Evolutionary conservation across 2,329 filamentous ascomycete species (phyloP).

Genomic region (Westerdykella ornata): DNA sequence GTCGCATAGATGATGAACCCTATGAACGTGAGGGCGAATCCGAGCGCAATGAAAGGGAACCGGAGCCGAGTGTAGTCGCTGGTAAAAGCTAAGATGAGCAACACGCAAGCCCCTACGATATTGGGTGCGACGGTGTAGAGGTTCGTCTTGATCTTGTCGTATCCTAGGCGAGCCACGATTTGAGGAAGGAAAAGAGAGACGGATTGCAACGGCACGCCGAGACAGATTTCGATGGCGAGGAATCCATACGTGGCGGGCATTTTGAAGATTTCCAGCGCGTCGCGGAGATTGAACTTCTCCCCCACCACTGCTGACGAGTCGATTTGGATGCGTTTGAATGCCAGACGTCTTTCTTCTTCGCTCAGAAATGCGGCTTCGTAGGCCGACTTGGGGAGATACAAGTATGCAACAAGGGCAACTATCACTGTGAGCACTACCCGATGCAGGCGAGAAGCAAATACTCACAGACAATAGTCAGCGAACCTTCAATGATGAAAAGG

Average conservation of each 20-base stretch:
- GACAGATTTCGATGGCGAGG: conserved; percentile 52
- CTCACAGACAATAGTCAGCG: conserved; percentile 50
- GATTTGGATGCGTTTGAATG: conserved; percentile 66
- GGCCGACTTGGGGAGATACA: conserved; percentile 61
- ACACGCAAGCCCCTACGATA: conserved; percentile 63
- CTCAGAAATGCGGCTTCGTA: conserved; percentile 59
- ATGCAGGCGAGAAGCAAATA: not conserved
- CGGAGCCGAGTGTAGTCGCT: conserved; percentile 61
- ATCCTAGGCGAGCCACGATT: conserved; percentile 50
- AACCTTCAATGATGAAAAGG: conserved; percentile 57
- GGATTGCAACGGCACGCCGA: conserved; percentile 53
- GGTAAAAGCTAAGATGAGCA: conserved; percentile 64
- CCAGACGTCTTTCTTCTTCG: conserved; percentile 59
- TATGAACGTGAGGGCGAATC: conserved; percentile 66
- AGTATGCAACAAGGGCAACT: conserved; percentile 56
- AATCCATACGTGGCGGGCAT: conserved; percentile 51
- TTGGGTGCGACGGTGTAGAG: conserved; percentile 78
- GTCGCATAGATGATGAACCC: conserved; percentile 74
- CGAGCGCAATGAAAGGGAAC: conserved; percentile 67
- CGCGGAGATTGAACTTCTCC: conserved; percentile 48
- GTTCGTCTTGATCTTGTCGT: conserved; percentile 60
- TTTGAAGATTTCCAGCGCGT: conserved; percentile 49
- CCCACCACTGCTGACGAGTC: conserved; percentile 63
- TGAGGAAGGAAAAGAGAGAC: conserved; percentile 54
- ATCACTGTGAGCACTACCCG: not conserved